Base-by-base conservation (phyloP, 345 rosid genomes). In the Eucalyptus caleyi region DNA sequence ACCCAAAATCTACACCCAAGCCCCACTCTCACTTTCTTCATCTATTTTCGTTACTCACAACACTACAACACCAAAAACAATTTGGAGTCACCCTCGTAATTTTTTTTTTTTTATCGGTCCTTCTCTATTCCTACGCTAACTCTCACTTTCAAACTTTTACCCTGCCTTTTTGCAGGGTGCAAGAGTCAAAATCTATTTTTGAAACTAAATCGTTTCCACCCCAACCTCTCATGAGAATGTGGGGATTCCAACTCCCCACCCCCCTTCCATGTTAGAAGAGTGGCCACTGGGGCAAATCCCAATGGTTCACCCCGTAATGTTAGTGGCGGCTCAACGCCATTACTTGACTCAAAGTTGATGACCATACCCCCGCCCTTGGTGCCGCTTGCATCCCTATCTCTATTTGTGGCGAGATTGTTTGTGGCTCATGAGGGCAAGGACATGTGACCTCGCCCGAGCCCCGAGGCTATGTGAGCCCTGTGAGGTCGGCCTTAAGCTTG, bases 201-300 rank as follows among this genome's bases (percentile, higher is more conserved):
- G 11, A 45, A 45, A 45, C 3, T 45, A 45, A 45, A 45, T 45
- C 11, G 1, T 45, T 45, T 4, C 11, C 11, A 10, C 49, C 1
- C 49, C 4, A 1, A 45, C 1, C 3, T 1, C 4, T 1, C 1
- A 0, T 45, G 49, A 45, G 1, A 45, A 45, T 0, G 11, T 10
- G 11, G 11, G 4, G 49, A 45, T 45, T 45, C 49, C 1, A 45
- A 45, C 1, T 1, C 4, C 11, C 47, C 49, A 45, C 49, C 4
- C 1, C 11, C 49, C 11, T 45, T 45, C 1, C 49, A 45, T 45
- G 49, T 45, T 45, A 0, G 11, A 45, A 45, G 49, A 1, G 11
- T 45, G 49, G 11, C 1, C 11, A 45, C 11, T 9, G 4, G 4
- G 49, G 49, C 0, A 45, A 45, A 45, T 45, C 11, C 49, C 49